Evolutionary conservation across 2,329 filamentous ascomycete genomes (phyloP).

Genomic region (Blumeria hordei): DNA sequence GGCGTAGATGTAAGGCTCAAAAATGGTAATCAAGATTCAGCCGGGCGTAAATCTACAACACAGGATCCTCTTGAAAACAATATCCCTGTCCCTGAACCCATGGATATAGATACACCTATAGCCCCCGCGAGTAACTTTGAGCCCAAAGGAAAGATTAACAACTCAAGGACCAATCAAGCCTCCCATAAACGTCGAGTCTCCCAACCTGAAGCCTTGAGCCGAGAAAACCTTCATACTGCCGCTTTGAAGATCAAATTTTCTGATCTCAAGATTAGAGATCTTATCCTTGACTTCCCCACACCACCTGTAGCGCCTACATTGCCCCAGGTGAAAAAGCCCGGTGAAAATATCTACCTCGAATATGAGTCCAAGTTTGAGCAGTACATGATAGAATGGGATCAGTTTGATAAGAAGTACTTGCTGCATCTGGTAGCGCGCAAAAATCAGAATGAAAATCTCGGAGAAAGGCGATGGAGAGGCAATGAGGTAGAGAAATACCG

Average conservation of each 20-base stretch:
- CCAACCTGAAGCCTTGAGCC: constrained; percentile 15
- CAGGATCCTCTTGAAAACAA: neutral
- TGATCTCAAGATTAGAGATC: constrained; percentile 18
- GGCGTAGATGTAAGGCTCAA: constrained; percentile 11
- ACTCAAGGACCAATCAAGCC: constrained; percentile 21
- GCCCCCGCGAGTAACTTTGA: neutral
- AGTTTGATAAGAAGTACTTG: constrained; percentile 27
- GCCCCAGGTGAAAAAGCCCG: constrained; percentile 18
- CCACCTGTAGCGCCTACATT: constrained; percentile 19
- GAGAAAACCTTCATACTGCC: constrained; percentile 3
- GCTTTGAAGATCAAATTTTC: constrained; percentile 21
- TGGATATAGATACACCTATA: constrained; percentile 37
- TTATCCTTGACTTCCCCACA: constrained; percentile 25
- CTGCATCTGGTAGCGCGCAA: constrained; percentile 30
- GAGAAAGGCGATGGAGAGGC: constrained; percentile 20
- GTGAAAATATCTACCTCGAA: constrained; percentile 20
- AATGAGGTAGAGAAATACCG: constrained; percentile 28
- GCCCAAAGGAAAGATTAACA: constrained; percentile 14
- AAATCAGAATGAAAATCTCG: constrained; percentile 14
- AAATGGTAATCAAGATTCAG: constrained; percentile 8
- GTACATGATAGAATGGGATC: constrained; percentile 28
- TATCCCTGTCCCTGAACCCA: constrained; percentile 26
- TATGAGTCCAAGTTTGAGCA: constrained; percentile 28
- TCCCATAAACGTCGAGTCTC: constrained; percentile 25
- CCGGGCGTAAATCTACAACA: neutral